A percentile compares a stretch with the other conserved stretches of the same genome.
phyloP scores from a whole-genome alignment of 495 filamentous ascomycete species.

The Daldinia childiae region DNA sequence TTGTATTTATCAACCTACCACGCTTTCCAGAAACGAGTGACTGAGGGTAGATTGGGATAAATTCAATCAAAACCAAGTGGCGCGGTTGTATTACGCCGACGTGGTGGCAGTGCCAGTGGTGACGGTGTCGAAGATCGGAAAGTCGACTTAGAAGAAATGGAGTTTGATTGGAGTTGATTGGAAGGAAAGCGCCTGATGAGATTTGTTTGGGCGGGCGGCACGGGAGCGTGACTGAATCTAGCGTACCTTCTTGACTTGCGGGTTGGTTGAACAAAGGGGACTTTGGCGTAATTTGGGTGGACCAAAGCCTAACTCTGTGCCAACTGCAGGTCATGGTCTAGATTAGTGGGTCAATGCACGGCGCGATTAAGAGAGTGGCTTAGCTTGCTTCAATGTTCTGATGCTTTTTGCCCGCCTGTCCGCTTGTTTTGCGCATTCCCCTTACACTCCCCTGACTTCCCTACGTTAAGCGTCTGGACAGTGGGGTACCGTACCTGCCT shows the following conservation, averaged over 20 bases:
- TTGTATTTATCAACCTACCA: conserved; percentile 24
- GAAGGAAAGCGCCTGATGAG: conserved; percentile 30
- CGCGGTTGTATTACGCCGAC: conserved; percentile 30
- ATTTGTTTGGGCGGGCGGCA: conserved; percentile 39
- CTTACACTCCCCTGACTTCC: conserved; percentile 6
- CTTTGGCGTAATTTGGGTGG: conserved; percentile 18
- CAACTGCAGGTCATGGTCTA: conserved; percentile 12
- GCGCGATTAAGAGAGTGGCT: conserved; percentile 27
- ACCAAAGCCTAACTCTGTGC: neutral
- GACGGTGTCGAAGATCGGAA: conserved; percentile 40
- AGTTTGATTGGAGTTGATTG: conserved; percentile 32
- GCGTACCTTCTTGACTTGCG: conserved; percentile 1
- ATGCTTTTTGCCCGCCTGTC: neutral
- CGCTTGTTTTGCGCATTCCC: neutral
- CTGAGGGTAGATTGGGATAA: conserved; percentile 26
- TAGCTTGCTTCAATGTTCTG: conserved; percentile 17
- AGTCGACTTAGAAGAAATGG: conserved; percentile 23
- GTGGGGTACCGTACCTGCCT: conserved; percentile 26
- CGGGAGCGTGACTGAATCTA: conserved; percentile 22
- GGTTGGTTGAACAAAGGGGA: conserved; percentile 12
- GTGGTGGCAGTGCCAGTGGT: conserved; percentile 40
- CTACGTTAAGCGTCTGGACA: conserved; percentile 31
- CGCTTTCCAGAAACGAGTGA: conserved; percentile 46
- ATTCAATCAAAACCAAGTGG: conserved; percentile 22
- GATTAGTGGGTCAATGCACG: conserved; percentile 20